A percentile compares a stretch with the other conserved stretches of the same genome.
phyloP scores from a whole-genome alignment of 495 filamentous ascomycete genomes.

The Podospora pseudocomata region DNA sequence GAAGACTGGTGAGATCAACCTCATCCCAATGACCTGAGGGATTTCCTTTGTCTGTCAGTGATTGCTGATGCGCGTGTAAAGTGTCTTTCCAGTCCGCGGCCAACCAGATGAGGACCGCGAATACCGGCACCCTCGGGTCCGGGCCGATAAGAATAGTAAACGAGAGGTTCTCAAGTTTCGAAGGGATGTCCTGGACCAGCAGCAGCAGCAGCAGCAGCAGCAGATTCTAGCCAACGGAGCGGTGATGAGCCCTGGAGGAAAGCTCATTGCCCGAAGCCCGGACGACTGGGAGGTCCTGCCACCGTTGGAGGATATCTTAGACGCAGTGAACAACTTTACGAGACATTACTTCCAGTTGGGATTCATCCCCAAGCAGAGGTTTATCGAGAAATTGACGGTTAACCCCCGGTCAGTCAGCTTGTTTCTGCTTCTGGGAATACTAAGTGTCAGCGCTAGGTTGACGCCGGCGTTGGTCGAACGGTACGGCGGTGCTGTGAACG shows the following conservation, averaged over 20 bases:
- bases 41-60: neutral
- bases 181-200: constrained; percentile 34
- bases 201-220: constrained; percentile 24
- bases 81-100: constrained; percentile 44
- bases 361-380: constrained; percentile 50
- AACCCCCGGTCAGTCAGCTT: constrained; percentile 42
- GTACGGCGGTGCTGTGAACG: constrained; percentile 43
- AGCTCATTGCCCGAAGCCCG: constrained; percentile 23
- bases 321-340: constrained; percentile 45
- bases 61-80: constrained; percentile 14
- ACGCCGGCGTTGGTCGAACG: constrained; percentile 43
- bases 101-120: constrained; percentile 43
- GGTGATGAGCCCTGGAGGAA: neutral
- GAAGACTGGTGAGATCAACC: constrained; percentile 41
- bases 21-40: constrained; percentile 5
- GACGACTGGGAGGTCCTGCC: constrained; percentile 48
- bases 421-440: constrained; percentile 46
- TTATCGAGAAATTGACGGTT: constrained; percentile 39
- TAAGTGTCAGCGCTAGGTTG: constrained; percentile 48
- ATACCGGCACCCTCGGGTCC: constrained; percentile 46
- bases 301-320: constrained; percentile 38
- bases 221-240: constrained; percentile 13
- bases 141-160: constrained; percentile 40
- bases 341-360: constrained; percentile 49
- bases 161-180: constrained; percentile 36